Base-by-base conservation (phyloP, 2,329 filamentous ascomycete genomes). In the Falciphora oryzae region DNA sequence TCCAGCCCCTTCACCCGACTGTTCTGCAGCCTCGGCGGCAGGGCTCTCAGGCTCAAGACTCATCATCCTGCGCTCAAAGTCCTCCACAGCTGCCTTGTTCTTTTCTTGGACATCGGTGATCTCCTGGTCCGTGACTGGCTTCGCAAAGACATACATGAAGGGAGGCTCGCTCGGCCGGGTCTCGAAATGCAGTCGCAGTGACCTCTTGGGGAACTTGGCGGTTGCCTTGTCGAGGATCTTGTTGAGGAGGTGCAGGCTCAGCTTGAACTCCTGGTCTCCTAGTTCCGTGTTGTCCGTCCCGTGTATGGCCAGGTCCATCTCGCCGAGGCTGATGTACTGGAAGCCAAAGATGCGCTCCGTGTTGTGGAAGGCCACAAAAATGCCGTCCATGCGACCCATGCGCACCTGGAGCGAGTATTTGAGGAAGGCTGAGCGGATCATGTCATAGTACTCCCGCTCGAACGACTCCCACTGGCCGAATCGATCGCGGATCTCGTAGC, bases 311-410 rank as follows among this genome's bases (percentile, higher is more conserved):
- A 82, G 74, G 74, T 99, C 95, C 89, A 99, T 93, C 73, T 99
- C 95, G 4, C 85, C 74, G 18, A 98, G 78, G 66, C 88, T 88
- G 66, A 99, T 84, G 74, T 99, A 99, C 76, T 99, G 95, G 75
- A 99, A 99, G 7, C 95, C 95, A 73, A 99, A 99, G 62, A 99
- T 96, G 64, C 93, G 90, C 76, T 93, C 84, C 2, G 93, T 91
- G 74, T 99, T 99, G 80, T 99, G 95, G 74, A 88, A 99, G 2
- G 95, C 95, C 28, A 98, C 91, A 73, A 98, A 99, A 62, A 98
- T 97, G 64, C 95, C 95, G 73, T 99, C 94, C 96, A 99, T 99
- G 62, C 93, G 88, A 25, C 96, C 95, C 86, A 99, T 96, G 59
- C 95, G 91, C 32, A 94, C 96, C 77, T 99, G 95, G 35, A 99